Conservation (phyloP, 768 basidiomycete genomes). For the Suillus spraguei region DNA sequence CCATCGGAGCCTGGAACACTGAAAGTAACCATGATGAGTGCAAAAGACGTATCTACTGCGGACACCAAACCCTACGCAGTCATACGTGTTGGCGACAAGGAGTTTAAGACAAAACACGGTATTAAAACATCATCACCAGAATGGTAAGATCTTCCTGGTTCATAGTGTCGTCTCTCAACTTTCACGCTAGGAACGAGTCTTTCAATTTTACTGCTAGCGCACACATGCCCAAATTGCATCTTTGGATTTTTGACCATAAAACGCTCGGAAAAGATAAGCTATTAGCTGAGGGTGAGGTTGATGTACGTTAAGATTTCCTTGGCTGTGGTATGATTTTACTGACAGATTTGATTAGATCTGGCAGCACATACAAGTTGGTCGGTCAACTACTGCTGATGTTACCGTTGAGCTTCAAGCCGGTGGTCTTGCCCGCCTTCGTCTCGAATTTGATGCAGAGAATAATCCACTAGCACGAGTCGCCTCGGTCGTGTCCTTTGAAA, state of each 20-base stretch:
- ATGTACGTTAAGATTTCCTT: slow-evolving; percentile 52
- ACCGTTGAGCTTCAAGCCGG: slow-evolving; percentile 63
- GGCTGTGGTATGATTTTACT: slow-evolving; percentile 13
- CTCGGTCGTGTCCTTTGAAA: slow-evolving; percentile 33
- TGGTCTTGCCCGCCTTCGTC: slow-evolving; percentile 65
- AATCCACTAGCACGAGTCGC: slow-evolving; percentile 37
- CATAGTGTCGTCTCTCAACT: background rate
- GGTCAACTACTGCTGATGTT: slow-evolving; percentile 64
- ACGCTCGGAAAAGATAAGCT: slow-evolving; percentile 88
- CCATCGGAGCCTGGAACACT: slow-evolving; percentile 64
- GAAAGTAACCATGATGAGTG: slow-evolving; percentile 71
- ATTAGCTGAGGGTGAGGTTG: slow-evolving; percentile 81
- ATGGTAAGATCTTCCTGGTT: slow-evolving; percentile 58
- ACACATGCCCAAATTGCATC: slow-evolving; percentile 60
- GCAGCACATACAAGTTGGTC: slow-evolving; percentile 66
- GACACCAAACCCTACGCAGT: slow-evolving; percentile 79
- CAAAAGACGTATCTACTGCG: slow-evolving; percentile 61
- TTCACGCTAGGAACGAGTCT: slow-evolving; percentile 73
- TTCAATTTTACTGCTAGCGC: slow-evolving; percentile 70
- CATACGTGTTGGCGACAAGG: slow-evolving; percentile 81
- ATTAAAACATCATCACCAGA: slow-evolving; percentile 77
- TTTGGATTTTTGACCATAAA: slow-evolving; percentile 83
- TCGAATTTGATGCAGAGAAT: slow-evolving; percentile 69
- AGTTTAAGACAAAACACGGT: slow-evolving; percentile 82
- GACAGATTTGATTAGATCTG: slow-evolving; percentile 62